Evolutionary conservation across 139 green algal genomes (phyloP).

Genomic region (Chlorella sp.): DNA sequence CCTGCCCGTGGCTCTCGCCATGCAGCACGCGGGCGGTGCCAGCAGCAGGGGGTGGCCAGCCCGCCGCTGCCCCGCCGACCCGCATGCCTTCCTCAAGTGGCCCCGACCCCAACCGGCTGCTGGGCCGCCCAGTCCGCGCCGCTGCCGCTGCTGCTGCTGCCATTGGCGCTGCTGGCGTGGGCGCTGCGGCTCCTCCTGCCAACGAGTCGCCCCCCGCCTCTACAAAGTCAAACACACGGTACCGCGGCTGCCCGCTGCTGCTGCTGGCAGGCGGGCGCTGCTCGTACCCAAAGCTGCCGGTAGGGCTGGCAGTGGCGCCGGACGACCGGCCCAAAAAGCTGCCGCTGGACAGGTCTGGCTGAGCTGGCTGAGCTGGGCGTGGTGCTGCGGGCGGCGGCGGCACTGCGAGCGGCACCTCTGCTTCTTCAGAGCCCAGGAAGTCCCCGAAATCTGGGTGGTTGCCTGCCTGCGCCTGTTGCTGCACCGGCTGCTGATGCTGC

Average conservation of each 20-base stretch:
- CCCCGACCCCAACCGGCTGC: not conserved
- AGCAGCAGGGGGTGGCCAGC: not conserved
- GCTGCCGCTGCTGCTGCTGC: not conserved
- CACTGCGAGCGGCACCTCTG: not conserved
- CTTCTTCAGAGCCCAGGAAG: not conserved
- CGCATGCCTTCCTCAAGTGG: slow-evolving; percentile 1
- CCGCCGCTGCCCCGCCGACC: not conserved
- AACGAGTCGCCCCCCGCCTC: not conserved
- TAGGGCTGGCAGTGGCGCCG: not conserved
- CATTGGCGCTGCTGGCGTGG: not conserved
- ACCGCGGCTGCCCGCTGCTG: not conserved
- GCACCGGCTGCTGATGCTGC: not conserved
- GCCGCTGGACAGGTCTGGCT: not conserved
- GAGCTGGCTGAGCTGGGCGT: not conserved
- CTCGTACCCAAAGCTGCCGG: slow-evolving; percentile 6
- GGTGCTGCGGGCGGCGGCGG: not conserved
- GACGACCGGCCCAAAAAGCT: not conserved
- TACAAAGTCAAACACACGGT: slow-evolving; percentile 29
- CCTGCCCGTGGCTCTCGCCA: not conserved
- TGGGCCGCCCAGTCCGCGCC: not conserved
- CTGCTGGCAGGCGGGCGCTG: not conserved
- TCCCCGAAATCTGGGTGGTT: not conserved
- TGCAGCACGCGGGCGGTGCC: not conserved
- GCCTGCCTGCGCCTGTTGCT: not conserved
- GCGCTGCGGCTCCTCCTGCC: not conserved